phyloP scores from a whole-genome alignment of 1,284 basidiomycete genomes.

The Bjerkandera adusta region DNA sequence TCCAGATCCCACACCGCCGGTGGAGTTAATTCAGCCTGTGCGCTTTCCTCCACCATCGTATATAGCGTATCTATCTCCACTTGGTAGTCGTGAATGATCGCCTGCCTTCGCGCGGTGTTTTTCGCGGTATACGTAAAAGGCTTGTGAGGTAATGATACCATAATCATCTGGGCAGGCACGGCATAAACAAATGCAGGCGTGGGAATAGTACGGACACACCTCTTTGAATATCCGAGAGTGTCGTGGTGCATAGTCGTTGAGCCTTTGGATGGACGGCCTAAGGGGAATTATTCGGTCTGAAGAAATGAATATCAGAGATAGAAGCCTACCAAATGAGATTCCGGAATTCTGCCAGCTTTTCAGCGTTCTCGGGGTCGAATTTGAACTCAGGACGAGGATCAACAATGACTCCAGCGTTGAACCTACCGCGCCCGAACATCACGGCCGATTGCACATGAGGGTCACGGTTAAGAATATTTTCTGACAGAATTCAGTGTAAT shows the following conservation, averaged over 20 bases:
- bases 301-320: neutral
- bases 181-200: neutral
- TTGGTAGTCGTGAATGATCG: slow-evolving; percentile 27
- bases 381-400: slow-evolving; percentile 27
- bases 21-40: slow-evolving; percentile 21
- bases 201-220: slow-evolving; percentile 13
- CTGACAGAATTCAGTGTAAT: slow-evolving; percentile 18
- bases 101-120: slow-evolving; percentile 26
- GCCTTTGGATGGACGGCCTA: slow-evolving; percentile 36
- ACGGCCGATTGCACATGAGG: slow-evolving; percentile 30
- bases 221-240: slow-evolving; percentile 41
- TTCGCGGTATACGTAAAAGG: slow-evolving; percentile 35
- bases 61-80: slow-evolving; percentile 33
- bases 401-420: slow-evolving; percentile 37
- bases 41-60: slow-evolving; percentile 24
- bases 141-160: slow-evolving; percentile 28
- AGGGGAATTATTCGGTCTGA: neutral
- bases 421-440: slow-evolving; percentile 40
- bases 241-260: slow-evolving; percentile 36
- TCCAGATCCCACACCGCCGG: slow-evolving; percentile 27
- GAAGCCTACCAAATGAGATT: slow-evolving; percentile 29
- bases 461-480: slow-evolving; percentile 33
- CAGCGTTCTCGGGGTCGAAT: slow-evolving; percentile 29
- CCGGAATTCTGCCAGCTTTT: slow-evolving; percentile 27
- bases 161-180: slow-evolving; percentile 28